Base-by-base conservation (phyloP, 768 basidiomycete genomes). In the Rhizopogon vulgaris region DNA sequence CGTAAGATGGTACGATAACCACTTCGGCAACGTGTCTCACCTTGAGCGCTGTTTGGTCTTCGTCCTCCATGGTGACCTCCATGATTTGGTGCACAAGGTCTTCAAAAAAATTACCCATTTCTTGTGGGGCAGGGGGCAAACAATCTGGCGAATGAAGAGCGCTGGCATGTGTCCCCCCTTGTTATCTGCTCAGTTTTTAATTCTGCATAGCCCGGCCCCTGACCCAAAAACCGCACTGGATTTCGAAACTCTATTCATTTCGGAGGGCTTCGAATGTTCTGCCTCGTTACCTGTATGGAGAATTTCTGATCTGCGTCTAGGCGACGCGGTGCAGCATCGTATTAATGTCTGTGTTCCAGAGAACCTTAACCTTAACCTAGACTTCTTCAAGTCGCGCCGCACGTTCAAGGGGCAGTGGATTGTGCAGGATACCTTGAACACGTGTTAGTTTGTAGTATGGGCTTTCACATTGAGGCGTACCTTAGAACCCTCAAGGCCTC, bases 41-140 rank as follows among this genome's bases (percentile, higher is more conserved):
- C 55, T 58, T 68, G 14, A 65, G 45, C n/a, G 53, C 61, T 3
- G 30, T 52, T 41, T 65, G 61, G 39, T 65, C 64, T 6, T 66
- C 57, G 5, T 28, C 53, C 3, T 59, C 58, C 52, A 65, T 25
- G 34, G 61, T 56, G 3, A 42, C 42, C 41, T 65, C 53, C 4
- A 65, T 40, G 28, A 63, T 40, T 3, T 43, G n/a, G 28, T 68
- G 61, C 4, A 42, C 53, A 12, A 65, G 57, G 55, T 65, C 66
- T 53, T 68, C 66, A 22, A 65, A 57, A 42, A 68, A 66, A 40
- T 60, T 61, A 37, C 64, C 66, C 64, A 65, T 65, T 22, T 34
- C 18, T n/a, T 34, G 14, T 22, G 14, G 14, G 15, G 22, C 8
- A 34, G 8, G 14, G 10, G 18, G 14, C 8, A 9, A 46, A 24